Conservation (phyloP, 768 basidiomycete species). For the Russula sp. region DNA sequence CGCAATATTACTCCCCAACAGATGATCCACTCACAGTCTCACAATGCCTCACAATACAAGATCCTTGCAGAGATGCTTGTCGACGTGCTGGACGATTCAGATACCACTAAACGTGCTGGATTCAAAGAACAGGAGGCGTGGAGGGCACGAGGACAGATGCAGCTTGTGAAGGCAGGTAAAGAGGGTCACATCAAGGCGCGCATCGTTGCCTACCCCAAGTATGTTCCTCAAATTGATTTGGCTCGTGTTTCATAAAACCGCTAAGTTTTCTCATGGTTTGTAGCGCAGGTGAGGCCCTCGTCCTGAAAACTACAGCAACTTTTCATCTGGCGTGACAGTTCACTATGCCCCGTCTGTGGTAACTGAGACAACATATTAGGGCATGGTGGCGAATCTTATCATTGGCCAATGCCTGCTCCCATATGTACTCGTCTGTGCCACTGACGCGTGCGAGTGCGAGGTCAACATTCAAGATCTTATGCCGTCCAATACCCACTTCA, state of each 20-base stretch:
- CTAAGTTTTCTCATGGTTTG: background rate
- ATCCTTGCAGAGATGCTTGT: conserved; percentile 79
- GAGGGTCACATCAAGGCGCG: conserved; percentile 51
- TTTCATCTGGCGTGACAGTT: conserved; percentile 35
- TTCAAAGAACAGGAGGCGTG: conserved; percentile 94
- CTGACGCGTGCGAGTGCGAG: no score
- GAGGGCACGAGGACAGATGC: conserved; percentile 60
- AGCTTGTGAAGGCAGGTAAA: conserved; percentile 85
- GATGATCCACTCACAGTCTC: background rate
- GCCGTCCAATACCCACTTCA: no score
- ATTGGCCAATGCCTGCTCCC: no score
- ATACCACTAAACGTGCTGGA: conserved; percentile 89
- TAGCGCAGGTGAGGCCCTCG: conserved; percentile 82
- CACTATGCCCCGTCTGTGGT: no score
- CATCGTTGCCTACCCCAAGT: conserved; percentile 77
- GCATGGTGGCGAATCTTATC: no score
- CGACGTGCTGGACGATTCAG: conserved; percentile 91
- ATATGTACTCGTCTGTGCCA: no score
- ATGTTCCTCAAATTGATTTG: conserved; percentile 30
- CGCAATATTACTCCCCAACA: background rate
- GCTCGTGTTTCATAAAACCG: background rate
- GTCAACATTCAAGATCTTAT: no score
- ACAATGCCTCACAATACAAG: conserved; percentile 51
- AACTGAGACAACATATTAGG: no score
- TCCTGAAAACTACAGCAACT: conserved; percentile 57